Conservation (phyloP, 495 filamentous ascomycete species). For the Daldinia bambusicola region DNA sequence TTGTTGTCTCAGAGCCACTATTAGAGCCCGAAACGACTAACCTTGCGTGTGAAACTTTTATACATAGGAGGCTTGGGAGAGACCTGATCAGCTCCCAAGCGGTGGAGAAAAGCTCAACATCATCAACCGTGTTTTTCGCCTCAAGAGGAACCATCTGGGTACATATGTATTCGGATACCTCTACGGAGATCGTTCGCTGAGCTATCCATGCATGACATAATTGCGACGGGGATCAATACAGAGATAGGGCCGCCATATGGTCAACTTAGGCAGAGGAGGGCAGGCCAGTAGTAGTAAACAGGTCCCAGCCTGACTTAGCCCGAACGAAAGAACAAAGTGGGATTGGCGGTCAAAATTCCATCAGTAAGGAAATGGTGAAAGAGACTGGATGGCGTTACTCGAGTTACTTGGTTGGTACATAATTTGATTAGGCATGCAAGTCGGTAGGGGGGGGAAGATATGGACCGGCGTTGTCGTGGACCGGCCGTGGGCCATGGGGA, state of each 20-base stretch:
- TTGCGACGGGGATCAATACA: slow-evolving; percentile 43
- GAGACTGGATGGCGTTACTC: slow-evolving; percentile 26
- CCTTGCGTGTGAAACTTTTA: slow-evolving; percentile 38
- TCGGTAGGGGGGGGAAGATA: slow-evolving; percentile 31
- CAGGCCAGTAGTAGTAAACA: slow-evolving; percentile 30
- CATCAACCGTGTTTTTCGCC: slow-evolving; percentile 31
- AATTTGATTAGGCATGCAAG: slow-evolving; percentile 33
- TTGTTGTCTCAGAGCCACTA: slow-evolving; percentile 39
- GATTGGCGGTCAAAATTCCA: slow-evolving; percentile 30
- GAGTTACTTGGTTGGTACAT: slow-evolving; percentile 34
- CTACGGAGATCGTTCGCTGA: slow-evolving; percentile 42
- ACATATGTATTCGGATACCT: slow-evolving; percentile 45
- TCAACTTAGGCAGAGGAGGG: slow-evolving; percentile 25
- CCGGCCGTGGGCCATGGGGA: slow-evolving; percentile 41
- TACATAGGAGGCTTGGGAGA: slow-evolving; percentile 34
- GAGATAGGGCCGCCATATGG: slow-evolving; percentile 36
- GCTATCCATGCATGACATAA: slow-evolving; percentile 46
- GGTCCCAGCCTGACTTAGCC: slow-evolving; percentile 40
- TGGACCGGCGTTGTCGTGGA: slow-evolving; percentile 37
- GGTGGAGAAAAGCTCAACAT: slow-evolving; percentile 45
- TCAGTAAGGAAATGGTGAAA: slow-evolving; percentile 39
- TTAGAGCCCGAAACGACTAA: slow-evolving; percentile 39
- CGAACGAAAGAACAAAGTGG: slow-evolving; percentile 26
- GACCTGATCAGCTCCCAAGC: slow-evolving; percentile 32
- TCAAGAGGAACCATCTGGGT: slow-evolving; percentile 37